Percentiles rank a stretch among this genome's conserved stretches.
Evolutionary conservation across 768 basidiomycete genomes (phyloP).

Genomic region (Pilatotrama ljubarskyi): DNA sequence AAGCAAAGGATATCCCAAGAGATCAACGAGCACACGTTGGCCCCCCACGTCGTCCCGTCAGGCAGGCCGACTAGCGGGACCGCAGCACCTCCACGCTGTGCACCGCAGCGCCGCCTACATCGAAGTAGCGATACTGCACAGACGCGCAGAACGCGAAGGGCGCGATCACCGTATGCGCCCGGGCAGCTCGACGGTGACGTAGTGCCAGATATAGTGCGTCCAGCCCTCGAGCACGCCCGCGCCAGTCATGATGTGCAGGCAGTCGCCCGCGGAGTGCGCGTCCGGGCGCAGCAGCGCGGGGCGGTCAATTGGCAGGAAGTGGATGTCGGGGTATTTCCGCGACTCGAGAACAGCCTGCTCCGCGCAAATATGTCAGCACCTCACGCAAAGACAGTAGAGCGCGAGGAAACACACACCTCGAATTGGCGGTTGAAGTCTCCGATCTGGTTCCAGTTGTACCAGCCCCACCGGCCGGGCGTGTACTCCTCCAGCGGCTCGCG

Average conservation of each 20-base stretch:
- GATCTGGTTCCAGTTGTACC: constrained; percentile 70
- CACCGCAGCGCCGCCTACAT: too few species aligned
- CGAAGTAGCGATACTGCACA: too few species aligned
- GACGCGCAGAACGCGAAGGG: too few species aligned
- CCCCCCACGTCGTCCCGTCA: too few species aligned
- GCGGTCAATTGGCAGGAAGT: constrained; percentile 60
- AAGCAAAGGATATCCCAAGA: too few species aligned
- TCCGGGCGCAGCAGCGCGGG: constrained; percentile 66
- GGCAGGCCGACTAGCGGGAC: not conserved
- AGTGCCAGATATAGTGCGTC: constrained; percentile 55
- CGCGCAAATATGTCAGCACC: constrained; percentile 1
- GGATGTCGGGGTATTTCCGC: constrained; percentile 52
- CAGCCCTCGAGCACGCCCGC: constrained; percentile 52
- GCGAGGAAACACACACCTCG: constrained; percentile 41
- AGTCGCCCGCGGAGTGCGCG: constrained; percentile 50
- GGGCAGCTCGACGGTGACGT: constrained; percentile 40
- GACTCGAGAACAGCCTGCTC: constrained; percentile 42
- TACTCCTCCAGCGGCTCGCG: constrained; percentile 48
- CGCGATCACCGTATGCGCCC: constrained; percentile 15
- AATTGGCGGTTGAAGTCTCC: constrained; percentile 57
- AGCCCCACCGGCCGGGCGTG: constrained; percentile 44
- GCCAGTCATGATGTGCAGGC: constrained; percentile 48
- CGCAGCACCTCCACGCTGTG: not conserved
- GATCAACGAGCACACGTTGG: too few species aligned
- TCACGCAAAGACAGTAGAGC: not conserved